Evolutionary conservation across 495 filamentous ascomycete genomes (phyloP).

Genomic region (Hyaloscypha finlandica): DNA sequence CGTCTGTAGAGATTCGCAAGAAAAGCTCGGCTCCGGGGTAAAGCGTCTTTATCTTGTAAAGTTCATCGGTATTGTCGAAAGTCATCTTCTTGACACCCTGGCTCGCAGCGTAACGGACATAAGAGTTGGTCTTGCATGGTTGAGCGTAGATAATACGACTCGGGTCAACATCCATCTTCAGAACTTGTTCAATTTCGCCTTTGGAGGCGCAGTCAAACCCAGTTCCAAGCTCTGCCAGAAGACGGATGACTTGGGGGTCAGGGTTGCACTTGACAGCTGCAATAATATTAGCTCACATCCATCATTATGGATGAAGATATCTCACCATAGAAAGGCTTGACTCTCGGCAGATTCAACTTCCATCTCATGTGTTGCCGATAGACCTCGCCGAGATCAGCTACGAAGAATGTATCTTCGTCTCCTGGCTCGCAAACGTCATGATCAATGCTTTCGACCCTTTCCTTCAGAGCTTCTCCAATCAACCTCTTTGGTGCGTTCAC

Average conservation of each 20-base stretch:
- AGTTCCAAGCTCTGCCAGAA: slow-evolving; percentile 83
- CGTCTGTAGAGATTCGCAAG: slow-evolving; percentile 93
- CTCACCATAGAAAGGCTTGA: slow-evolving; percentile 96
- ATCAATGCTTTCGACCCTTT: slow-evolving; percentile 79
- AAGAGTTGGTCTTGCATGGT: slow-evolving; percentile 98
- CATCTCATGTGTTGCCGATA: slow-evolving; percentile 98
- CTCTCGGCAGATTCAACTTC: slow-evolving; percentile 89
- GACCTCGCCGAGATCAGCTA: slow-evolving; percentile 96
- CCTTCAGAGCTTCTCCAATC: slow-evolving; percentile 78
- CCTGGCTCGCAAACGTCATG: slow-evolving; percentile 82
- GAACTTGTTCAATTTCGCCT: slow-evolving; percentile 88
- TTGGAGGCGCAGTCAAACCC: slow-evolving; percentile 99
- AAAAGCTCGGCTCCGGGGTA: slow-evolving; percentile 89
- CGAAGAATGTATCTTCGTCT: slow-evolving; percentile 96
- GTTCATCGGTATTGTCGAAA: slow-evolving; percentile 96
- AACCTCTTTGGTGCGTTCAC: slow-evolving; percentile 52
- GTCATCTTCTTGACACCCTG: slow-evolving; percentile 96
- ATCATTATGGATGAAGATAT: not conserved
- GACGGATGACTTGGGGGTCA: slow-evolving; percentile 82
- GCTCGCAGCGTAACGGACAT: slow-evolving; percentile 83
- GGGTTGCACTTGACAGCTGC: slow-evolving; percentile 98
- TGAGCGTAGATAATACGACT: slow-evolving; percentile 98
- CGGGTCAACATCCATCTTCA: slow-evolving; percentile 82
- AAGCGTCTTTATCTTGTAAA: slow-evolving; percentile 93
- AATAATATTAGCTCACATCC: slow-evolving; percentile 31